Evolutionary conservation across 2,329 filamentous ascomycete genomes (phyloP).

Genomic region (Raffaelea arxii): DNA sequence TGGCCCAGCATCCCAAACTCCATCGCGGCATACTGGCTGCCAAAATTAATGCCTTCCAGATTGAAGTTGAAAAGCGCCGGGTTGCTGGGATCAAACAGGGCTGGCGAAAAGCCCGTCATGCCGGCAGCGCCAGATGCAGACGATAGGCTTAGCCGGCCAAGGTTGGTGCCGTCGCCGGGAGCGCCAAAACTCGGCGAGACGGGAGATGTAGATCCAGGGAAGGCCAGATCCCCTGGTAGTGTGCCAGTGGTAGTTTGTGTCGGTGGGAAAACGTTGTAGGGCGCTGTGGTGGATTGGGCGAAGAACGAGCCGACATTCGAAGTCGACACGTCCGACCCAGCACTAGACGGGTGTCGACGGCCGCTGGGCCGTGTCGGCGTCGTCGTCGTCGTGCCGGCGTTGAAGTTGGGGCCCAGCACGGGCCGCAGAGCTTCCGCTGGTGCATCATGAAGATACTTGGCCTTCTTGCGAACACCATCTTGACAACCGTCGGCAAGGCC

Average conservation of each 20-base stretch:
- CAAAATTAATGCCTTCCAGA: conserved; percentile 86
- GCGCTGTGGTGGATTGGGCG: conserved; percentile 32
- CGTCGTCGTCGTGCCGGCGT: conserved; percentile 30
- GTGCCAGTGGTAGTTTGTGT: conserved; percentile 33
- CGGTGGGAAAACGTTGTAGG: conserved; percentile 42
- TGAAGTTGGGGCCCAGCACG: conserved; percentile 66
- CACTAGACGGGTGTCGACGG: conserved; percentile 36
- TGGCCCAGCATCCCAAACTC: conserved; percentile 96
- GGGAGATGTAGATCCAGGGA: conserved; percentile 61
- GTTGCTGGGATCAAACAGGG: conserved; percentile 83
- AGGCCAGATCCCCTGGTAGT: conserved; percentile 40
- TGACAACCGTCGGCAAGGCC: conserved; percentile 85
- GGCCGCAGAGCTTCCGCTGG: conserved; percentile 81
- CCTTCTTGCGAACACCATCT: conserved; percentile 96
- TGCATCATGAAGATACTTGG: conserved; percentile 96
- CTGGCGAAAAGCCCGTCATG: conserved; percentile 39
- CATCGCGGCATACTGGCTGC: conserved; percentile 88
- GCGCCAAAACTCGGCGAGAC: conserved; percentile 63
- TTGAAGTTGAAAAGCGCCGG: conserved; percentile 94
- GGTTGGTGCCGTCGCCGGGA: conserved; percentile 30
- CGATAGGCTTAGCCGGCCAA: conserved; percentile 31
- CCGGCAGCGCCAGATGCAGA: conserved; percentile 40
- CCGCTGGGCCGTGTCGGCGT: conserved; percentile 31
- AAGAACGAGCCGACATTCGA: conserved; percentile 33
- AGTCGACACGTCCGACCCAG: conserved; percentile 32